These are phyloP conservation scores for Cercospora zeina DNA, from an alignment of 2,329 filamentous ascomycete genomes.

Conservation along the genomic window DNA sequence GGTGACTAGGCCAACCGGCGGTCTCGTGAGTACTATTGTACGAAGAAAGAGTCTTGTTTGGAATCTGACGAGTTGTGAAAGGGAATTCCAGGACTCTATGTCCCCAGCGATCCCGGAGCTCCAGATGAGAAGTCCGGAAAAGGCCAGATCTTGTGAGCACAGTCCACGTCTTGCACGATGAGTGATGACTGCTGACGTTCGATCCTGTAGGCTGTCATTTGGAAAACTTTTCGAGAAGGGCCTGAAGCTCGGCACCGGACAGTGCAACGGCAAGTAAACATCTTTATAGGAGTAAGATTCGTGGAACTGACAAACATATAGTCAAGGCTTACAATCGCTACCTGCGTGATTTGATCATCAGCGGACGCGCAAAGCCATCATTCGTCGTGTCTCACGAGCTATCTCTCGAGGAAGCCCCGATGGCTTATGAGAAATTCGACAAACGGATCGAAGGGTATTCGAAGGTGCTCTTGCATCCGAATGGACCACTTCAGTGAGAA, in stretches of 20 bases:
- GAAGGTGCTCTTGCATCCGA: constrained; percentile 67
- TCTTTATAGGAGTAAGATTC: background rate
- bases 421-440: constrained; percentile 59
- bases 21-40: constrained; percentile 50
- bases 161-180: background rate
- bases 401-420: constrained; percentile 60
- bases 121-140: constrained; percentile 62
- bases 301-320: background rate
- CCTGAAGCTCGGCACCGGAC: constrained; percentile 59
- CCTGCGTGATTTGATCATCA: constrained; percentile 64
- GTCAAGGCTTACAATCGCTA: constrained; percentile 69
- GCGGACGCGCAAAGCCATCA: constrained; percentile 64
- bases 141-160: constrained; percentile 56
- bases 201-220: background rate
- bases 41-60: background rate
- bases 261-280: background rate
- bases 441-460: constrained; percentile 66
- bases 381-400: constrained; percentile 68
- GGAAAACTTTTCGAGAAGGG: constrained; percentile 63
- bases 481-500: constrained; percentile 48
- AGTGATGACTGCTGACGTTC: background rate
- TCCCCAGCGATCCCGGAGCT: constrained; percentile 61
- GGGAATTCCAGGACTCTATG: constrained; percentile 34
- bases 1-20: constrained; percentile 62
- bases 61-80: background rate